These are phyloP conservation scores for Microdochium bolleyi DNA, from an alignment of 2,329 filamentous ascomycete genomes.

Conservation along the genomic window DNA sequence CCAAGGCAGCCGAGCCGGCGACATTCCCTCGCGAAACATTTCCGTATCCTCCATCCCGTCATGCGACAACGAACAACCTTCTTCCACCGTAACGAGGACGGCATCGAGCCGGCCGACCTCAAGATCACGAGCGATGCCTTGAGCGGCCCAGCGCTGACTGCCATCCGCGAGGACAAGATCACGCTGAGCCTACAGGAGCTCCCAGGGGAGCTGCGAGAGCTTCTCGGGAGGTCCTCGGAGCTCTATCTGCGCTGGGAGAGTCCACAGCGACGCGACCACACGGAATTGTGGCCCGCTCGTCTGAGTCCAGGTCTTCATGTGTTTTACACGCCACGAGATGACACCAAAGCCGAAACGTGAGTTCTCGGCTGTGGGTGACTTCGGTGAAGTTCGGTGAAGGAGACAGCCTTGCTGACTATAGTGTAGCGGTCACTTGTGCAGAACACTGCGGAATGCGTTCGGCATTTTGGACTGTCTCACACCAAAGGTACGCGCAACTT, in stretches of 20 bases:
- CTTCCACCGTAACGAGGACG: slow-evolving; percentile 55
- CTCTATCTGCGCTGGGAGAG: slow-evolving; percentile 77
- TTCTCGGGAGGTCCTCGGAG: slow-evolving; percentile 59
- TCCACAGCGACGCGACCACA: slow-evolving; percentile 43
- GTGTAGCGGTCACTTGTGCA: slow-evolving; percentile 17
- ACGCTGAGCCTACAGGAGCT: slow-evolving; percentile 70
- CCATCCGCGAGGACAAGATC: slow-evolving; percentile 70
- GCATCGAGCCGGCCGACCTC: slow-evolving; percentile 57
- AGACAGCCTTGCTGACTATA: not conserved
- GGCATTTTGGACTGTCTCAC: slow-evolving; percentile 21
- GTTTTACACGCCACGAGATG: slow-evolving; percentile 57
- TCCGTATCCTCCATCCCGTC: slow-evolving; percentile 6
- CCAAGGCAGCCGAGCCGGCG: not conserved
- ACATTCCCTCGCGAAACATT: not conserved
- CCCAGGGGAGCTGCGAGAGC: slow-evolving; percentile 53
- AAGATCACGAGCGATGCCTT: slow-evolving; percentile 48
- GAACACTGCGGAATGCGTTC: slow-evolving; percentile 19
- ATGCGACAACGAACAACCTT: slow-evolving; percentile 82
- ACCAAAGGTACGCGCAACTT: not conserved
- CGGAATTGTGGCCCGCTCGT: slow-evolving; percentile 66
- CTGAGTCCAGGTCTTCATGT: slow-evolving; percentile 76
- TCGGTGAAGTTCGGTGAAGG: no score
- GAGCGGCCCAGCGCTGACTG: slow-evolving; percentile 47
- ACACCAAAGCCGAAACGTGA: slow-evolving; percentile 13
- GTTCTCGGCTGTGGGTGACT: no score